phyloP scores from a whole-genome alignment of 352 stramenopile species.

The Globisporangium solare region DNA sequence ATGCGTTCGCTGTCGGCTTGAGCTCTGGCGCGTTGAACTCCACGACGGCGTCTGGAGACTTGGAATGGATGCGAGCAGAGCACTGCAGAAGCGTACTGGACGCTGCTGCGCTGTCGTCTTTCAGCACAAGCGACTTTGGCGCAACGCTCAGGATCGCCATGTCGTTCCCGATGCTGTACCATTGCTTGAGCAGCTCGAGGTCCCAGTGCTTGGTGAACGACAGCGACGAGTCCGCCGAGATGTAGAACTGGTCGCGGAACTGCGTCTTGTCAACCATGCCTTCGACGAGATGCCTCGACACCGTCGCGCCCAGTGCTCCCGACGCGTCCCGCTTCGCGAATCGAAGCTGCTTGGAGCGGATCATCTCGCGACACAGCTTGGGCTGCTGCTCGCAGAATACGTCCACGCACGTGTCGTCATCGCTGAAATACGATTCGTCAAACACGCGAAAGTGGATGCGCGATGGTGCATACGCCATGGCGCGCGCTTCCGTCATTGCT shows the following conservation, averaged over 20 bases:
- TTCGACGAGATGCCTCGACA: slow-evolving; percentile 58
- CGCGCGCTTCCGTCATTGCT: slow-evolving; percentile 38
- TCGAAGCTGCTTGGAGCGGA: slow-evolving; percentile 49
- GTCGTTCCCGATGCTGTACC: slow-evolving; percentile 75
- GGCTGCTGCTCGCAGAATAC: slow-evolving; percentile 50
- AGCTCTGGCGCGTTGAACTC: slow-evolving; percentile 77
- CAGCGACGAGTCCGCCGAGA: slow-evolving; percentile 62
- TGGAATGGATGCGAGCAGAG: slow-evolving; percentile 77
- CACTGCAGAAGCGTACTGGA: slow-evolving; percentile 64
- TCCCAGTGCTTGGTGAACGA: slow-evolving; percentile 78
- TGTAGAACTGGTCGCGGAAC: slow-evolving; percentile 54
- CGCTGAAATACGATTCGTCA: slow-evolving; percentile 59
- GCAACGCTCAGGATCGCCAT: slow-evolving; percentile 75
- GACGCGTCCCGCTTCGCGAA: slow-evolving; percentile 52
- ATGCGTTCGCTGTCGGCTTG: slow-evolving; percentile 24
- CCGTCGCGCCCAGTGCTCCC: slow-evolving; percentile 42
- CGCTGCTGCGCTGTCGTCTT: slow-evolving; percentile 23
- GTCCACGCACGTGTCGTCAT: slow-evolving; percentile 60
- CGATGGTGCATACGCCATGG: slow-evolving; percentile 29
- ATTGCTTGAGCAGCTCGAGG: slow-evolving; percentile 67
- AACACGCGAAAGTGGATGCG: slow-evolving; percentile 69
- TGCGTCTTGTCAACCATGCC: slow-evolving; percentile 42
- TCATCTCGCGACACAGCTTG: slow-evolving; percentile 35
- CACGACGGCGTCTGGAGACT: slow-evolving; percentile 51
- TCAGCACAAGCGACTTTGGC: slow-evolving; percentile 51